Conservation (phyloP, 805 yeast genomes). For the Myxozyma geophila region DNA sequence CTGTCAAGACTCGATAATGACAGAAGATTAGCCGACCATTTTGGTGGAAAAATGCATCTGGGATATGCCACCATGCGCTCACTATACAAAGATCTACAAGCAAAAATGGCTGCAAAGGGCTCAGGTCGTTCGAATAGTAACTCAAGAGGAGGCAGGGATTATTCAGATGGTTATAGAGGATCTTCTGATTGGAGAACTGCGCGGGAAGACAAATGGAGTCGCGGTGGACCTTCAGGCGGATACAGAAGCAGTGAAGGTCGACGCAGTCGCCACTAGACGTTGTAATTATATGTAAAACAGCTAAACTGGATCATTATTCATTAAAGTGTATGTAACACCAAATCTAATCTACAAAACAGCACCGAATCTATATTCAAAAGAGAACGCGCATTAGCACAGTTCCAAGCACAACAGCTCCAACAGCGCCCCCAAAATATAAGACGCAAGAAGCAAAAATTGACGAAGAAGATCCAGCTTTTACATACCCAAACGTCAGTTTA, state of each 20-base stretch:
- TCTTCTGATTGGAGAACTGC: conserved; percentile 9
- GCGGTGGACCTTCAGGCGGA: conserved; percentile 1
- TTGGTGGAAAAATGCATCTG: conserved; percentile 79
- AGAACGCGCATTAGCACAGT: conserved; percentile 28
- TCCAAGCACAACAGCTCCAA: conserved; percentile 15
- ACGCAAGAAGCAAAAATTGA: background rate
- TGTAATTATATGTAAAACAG: background rate
- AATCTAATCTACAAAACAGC: conserved; percentile 64
- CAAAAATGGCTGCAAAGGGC: conserved; percentile 3
- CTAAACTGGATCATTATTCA: background rate
- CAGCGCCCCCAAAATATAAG: background rate
- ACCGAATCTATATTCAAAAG: conserved; percentile 57
- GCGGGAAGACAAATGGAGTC: conserved; percentile 5
- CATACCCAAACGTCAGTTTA: conserved; percentile 80
- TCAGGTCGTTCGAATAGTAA: background rate
- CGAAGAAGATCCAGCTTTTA: conserved; percentile 3
- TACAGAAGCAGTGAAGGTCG: conserved; percentile 8
- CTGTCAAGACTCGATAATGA: conserved; percentile 85
- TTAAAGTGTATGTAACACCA: background rate
- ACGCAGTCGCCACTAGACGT: conserved; percentile 3
- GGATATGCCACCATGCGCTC: conserved; percentile 77
- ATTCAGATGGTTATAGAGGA: conserved; percentile 8
- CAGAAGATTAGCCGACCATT: conserved; percentile 85
- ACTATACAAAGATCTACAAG: conserved; percentile 31
- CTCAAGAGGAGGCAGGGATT: conserved; percentile 6